Evolutionary conservation across 1,284 basidiomycete genomes (phyloP).

Genomic region (Chondrostereum purpureum): DNA sequence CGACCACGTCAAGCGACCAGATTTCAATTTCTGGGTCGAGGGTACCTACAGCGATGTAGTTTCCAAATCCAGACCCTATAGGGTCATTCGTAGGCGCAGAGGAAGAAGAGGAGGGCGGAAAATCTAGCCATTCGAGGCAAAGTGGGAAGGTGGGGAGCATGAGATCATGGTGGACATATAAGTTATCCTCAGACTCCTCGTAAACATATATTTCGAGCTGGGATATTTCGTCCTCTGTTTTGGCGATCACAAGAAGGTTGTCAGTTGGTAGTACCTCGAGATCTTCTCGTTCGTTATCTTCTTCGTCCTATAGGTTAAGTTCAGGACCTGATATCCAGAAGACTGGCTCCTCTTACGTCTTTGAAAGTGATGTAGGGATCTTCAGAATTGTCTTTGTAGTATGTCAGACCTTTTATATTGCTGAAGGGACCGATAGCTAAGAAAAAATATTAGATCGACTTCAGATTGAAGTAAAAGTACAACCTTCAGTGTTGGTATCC

Average conservation of each 20-base stretch:
- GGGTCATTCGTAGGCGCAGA: constrained; percentile 31
- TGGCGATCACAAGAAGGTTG: constrained; percentile 88
- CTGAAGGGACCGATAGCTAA: constrained; percentile 85
- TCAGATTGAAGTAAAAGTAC: constrained; percentile 12
- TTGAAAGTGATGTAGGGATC: constrained; percentile 98
- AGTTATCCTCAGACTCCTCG: constrained; percentile 86
- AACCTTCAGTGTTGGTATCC: constrained; percentile 62
- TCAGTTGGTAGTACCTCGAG: constrained; percentile 88
- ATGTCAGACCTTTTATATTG: constrained; percentile 92
- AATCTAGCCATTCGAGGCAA: constrained; percentile 99
- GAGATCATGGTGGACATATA: constrained; percentile 97
- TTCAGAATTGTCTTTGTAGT: constrained; percentile 87
- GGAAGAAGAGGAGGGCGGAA: constrained; percentile 59
- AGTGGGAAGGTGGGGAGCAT: constrained; percentile 98
- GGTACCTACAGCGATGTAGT: constrained; percentile 94
- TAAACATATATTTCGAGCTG: constrained; percentile 95
- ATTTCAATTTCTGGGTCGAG: constrained; percentile 99
- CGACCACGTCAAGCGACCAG: constrained; percentile 92
- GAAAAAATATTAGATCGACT: constrained; percentile 10
- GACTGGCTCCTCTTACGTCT: constrained; percentile 50
- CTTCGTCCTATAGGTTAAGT: constrained; percentile 49
- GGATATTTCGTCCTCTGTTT: constrained; percentile 96
- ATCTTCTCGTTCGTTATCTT: constrained; percentile 83
- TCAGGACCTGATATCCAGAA: constrained; percentile 3
- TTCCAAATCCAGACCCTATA: constrained; percentile 51